Evolutionary conservation across 306 rosid genomes (phyloP).

Genomic region (Gastrolobium bilobum): DNA sequence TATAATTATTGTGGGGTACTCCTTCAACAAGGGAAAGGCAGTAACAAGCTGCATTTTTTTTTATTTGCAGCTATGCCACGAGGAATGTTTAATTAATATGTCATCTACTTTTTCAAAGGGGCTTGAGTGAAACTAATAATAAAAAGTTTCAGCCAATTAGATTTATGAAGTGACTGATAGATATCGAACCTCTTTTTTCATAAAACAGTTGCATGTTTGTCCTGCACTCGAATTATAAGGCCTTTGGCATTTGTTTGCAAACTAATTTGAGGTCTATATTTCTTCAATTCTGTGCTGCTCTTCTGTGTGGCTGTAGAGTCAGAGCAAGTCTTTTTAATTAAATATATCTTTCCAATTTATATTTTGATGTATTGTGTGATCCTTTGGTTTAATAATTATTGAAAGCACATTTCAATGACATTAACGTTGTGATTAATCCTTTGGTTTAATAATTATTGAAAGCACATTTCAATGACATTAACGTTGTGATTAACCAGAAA

Average conservation of each 20-base stretch:
- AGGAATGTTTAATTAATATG: conserved; percentile 17
- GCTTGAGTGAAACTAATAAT: conserved; percentile 24
- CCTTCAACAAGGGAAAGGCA: conserved; percentile 19
- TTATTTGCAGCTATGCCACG: not conserved
- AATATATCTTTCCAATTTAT: conserved; percentile 42
- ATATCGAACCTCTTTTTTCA: conserved; percentile 16
- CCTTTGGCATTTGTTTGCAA: conserved; percentile 22
- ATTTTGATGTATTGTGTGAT: conserved; percentile 29
- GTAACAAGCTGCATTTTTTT: not conserved
- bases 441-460: conserved; percentile 15
- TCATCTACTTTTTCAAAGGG: conserved; percentile 34
- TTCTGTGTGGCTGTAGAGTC: conserved; percentile 34
- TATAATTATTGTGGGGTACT: too few relatives aligned
- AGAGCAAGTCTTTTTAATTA: conserved; percentile 19
- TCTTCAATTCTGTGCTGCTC: conserved; percentile 9
- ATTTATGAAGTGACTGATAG: conserved; percentile 23
- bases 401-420: conserved; percentile 4
- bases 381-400: conserved; percentile 1
- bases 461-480: conserved; percentile 7
- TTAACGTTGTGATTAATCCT: conserved; percentile 8
- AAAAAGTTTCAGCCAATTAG: conserved; percentile 13
- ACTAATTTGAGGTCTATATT: conserved; percentile 20
- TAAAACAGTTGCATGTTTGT: conserved; percentile 29
- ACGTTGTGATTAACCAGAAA: conserved; percentile 24
- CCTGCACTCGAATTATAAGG: conserved; percentile 7